These are phyloP conservation scores for Aspergillus mulundensis DNA, from an alignment of 495 filamentous ascomycete genomes.

Conservation along the genomic window DNA sequence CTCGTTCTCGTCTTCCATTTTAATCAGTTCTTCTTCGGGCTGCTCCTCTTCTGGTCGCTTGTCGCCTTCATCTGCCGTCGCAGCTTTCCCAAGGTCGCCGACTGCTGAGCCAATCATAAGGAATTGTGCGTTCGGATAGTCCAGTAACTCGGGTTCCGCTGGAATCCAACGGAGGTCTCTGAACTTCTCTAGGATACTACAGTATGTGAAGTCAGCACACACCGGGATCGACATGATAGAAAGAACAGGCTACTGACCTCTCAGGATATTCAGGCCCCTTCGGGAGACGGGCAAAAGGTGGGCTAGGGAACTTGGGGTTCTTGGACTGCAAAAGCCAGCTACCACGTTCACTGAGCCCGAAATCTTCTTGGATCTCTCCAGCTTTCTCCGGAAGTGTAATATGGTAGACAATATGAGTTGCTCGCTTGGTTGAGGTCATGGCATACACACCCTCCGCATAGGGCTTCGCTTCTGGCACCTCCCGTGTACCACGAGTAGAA, in stretches of 20 bases:
- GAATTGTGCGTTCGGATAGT: conserved; percentile 76
- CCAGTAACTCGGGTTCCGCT: conserved; percentile 68
- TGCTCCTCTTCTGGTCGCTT: conserved; percentile 58
- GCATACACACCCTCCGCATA: conserved; percentile 86
- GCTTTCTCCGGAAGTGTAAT: conserved; percentile 71
- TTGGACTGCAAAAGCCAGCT: conserved; percentile 77
- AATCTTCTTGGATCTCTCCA: conserved; percentile 69
- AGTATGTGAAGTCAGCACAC: not conserved
- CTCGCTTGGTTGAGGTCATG: conserved; percentile 64
- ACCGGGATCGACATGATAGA: not conserved
- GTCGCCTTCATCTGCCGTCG: conserved; percentile 52
- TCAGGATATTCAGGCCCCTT: conserved; percentile 68
- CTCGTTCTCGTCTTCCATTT: conserved; percentile 60
- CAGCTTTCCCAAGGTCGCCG: conserved; percentile 56
- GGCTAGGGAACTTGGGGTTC: conserved; percentile 69
- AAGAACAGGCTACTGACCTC: conserved; percentile 48
- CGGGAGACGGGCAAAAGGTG: conserved; percentile 58
- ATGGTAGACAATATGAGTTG: conserved; percentile 77
- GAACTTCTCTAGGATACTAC: conserved; percentile 65
- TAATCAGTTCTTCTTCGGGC: conserved; percentile 56
- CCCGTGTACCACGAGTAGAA: conserved; percentile 68
- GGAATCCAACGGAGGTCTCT: conserved; percentile 68
- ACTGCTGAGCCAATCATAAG: conserved; percentile 74
- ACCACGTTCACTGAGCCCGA: conserved; percentile 68
- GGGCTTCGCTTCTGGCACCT: conserved; percentile 64